phyloP scores from a whole-genome alignment of 305 asterid genomes.

The Fraxinus latifolia region DNA sequence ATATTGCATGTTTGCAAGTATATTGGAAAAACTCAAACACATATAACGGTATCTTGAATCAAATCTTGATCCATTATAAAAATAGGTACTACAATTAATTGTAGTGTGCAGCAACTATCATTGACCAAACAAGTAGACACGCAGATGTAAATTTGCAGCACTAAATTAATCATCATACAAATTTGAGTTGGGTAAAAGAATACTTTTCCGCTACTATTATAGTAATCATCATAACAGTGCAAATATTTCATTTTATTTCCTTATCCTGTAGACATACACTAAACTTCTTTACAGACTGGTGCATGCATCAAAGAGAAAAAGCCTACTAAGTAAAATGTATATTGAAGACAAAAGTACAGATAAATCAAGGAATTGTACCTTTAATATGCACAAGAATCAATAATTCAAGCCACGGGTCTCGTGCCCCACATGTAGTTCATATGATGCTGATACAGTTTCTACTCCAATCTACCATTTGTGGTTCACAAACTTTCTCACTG shows the following conservation, averaged over 20 bases:
- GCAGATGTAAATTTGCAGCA: neutral
- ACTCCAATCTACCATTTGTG: neutral
- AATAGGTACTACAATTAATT: neutral
- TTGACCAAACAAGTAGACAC: neutral
- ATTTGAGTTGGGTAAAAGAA: neutral
- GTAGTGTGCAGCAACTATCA: neutral
- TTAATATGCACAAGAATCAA: conserved; percentile 12
- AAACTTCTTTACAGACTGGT: conserved; percentile 3
- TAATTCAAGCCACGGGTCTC: conserved; percentile 5
- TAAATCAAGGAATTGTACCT: neutral
- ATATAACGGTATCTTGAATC: neutral
- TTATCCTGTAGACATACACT: neutral
- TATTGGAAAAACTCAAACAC: neutral
- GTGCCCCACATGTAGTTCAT: neutral
- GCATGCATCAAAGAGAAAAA: conserved; percentile 7
- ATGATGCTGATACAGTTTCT: conserved; percentile 1
- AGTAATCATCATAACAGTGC: neutral
- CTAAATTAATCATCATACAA: neutral
- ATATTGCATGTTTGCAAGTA: neutral
- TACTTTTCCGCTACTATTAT: neutral
- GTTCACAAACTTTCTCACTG: conserved; percentile 13
- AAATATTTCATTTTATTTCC: neutral
- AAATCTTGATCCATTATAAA: neutral
- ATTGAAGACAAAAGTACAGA: neutral
- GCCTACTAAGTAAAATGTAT: neutral